Evolutionary conservation across 495 filamentous ascomycete genomes (phyloP).

Genomic region (Neurospora cerealis): DNA sequence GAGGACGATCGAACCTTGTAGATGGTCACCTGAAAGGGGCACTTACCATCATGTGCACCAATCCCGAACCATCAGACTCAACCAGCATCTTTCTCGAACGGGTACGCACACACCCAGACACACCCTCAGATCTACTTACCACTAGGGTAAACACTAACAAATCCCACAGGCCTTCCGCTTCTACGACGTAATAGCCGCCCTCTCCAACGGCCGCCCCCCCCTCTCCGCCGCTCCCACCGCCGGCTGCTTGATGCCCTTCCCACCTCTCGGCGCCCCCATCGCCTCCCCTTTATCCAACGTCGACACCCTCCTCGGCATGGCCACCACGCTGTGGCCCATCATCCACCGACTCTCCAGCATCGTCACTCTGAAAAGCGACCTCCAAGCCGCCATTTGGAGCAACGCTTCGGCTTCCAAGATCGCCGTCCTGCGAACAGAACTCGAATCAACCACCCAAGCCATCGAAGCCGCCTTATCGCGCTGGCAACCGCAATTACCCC

Average conservation of each 20-base stretch:
- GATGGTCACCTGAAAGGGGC: constrained; percentile 51
- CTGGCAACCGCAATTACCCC: constrained; percentile 41
- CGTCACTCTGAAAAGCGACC: constrained; percentile 38
- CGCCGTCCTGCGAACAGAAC: constrained; percentile 43
- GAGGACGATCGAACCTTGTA: constrained; percentile 46
- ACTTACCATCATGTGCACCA: constrained; percentile 45
- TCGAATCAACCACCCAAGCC: constrained; percentile 42
- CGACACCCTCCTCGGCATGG: constrained; percentile 52
- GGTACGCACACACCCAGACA: constrained; percentile 23
- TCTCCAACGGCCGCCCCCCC: constrained; percentile 51
- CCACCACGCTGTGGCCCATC: constrained; percentile 52
- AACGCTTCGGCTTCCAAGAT: constrained; percentile 33
- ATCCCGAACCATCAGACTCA: constrained; percentile 35
- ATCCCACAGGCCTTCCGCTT: constrained; percentile 46
- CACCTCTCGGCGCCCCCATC: constrained; percentile 34
- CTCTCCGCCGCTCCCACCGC: constrained; percentile 40
- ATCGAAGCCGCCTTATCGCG: constrained; percentile 46
- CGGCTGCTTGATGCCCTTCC: constrained; percentile 31
- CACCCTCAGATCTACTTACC: not conserved
- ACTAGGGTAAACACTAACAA: not conserved
- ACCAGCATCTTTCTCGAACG: constrained; percentile 48
- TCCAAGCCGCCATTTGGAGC: constrained; percentile 33
- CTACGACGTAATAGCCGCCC: constrained; percentile 53
- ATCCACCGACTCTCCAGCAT: constrained; percentile 51
- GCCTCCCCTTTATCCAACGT: constrained; percentile 39